Conservation (phyloP, 495 filamentous ascomycete species). For the Haplographium delicatum region DNA sequence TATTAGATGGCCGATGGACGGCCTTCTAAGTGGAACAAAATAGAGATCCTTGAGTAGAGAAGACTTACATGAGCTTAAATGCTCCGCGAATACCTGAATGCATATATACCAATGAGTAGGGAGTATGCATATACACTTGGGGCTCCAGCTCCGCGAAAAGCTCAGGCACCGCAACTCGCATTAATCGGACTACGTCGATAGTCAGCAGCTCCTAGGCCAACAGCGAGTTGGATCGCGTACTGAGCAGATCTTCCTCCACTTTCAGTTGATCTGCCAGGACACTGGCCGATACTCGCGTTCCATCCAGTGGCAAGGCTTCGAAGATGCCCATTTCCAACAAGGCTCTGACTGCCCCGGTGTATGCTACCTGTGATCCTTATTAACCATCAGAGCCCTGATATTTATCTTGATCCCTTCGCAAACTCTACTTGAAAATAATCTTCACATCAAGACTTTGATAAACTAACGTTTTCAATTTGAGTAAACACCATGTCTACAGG, state of each 20-base stretch:
- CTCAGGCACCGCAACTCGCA: constrained; percentile 8
- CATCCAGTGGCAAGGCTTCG: constrained; percentile 3
- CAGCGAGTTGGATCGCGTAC: not conserved
- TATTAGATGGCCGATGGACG: too few species aligned
- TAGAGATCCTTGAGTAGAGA: too few species aligned
- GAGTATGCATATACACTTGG: constrained; percentile 22
- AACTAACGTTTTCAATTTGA: not conserved
- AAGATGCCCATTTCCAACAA: constrained; percentile 7
- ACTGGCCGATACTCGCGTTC: not conserved
- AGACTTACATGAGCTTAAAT: constrained; percentile 16
- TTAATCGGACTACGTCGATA: constrained; percentile 11
- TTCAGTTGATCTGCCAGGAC: constrained; percentile 3
- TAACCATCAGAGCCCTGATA: not conserved
- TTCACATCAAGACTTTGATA: too few species aligned
- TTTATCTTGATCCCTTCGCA: not conserved
- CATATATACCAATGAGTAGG: constrained; percentile 23
- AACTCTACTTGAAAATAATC: not conserved
- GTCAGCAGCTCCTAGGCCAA: not conserved
- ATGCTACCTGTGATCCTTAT: not conserved
- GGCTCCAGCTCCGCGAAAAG: constrained; percentile 12
- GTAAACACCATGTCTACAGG: not conserved
- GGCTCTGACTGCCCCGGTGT: constrained; percentile 1
- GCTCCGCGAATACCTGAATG: constrained; percentile 5
- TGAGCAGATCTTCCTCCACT: constrained; percentile 3
- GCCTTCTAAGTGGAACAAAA: too few species aligned